Percentiles rank a stretch among this genome's conserved stretches.
Evolutionary conservation across 2,329 filamentous ascomycete species (phyloP).

Genomic region (Sphaceloma murrayae): DNA sequence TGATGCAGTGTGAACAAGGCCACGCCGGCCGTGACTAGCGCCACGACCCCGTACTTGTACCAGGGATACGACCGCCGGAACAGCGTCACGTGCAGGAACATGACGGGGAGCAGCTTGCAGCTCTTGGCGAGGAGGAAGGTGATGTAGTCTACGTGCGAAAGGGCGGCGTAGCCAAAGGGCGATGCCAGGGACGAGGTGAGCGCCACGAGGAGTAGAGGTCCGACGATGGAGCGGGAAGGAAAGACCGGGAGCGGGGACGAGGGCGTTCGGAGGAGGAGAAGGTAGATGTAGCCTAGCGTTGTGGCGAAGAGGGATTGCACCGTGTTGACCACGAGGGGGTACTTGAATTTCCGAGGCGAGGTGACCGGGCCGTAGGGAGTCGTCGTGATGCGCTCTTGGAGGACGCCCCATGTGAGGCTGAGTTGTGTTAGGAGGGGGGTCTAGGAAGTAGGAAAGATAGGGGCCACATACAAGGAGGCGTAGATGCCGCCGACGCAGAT

Average conservation of each 20-base stretch:
- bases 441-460: background rate
- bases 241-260: conserved; percentile 54
- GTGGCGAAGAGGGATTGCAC: conserved; percentile 87
- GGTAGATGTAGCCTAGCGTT: conserved; percentile 70
- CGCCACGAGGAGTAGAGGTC: conserved; percentile 73
- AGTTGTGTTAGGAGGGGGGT: background rate
- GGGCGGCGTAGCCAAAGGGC: conserved; percentile 89
- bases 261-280: conserved; percentile 48
- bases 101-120: conserved; percentile 97
- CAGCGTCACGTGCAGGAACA: conserved; percentile 88
- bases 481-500: conserved; percentile 94
- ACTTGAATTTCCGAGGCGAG: conserved; percentile 68
- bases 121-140: conserved; percentile 95
- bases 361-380: conserved; percentile 63
- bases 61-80: conserved; percentile 84
- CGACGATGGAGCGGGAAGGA: conserved; percentile 62
- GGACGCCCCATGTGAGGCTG: conserved; percentile 84
- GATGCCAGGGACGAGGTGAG: conserved; percentile 80
- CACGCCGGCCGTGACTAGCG: conserved; percentile 82
- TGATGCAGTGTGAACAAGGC: conserved; percentile 89
- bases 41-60: conserved; percentile 93
- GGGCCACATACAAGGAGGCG: conserved; percentile 78
- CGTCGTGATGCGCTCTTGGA: conserved; percentile 96
- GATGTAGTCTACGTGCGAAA: conserved; percentile 93
- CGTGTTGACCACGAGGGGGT: conserved; percentile 91